Conservation (phyloP, 2,329 filamentous ascomycete genomes). For the Daldinia sp. region DNA sequence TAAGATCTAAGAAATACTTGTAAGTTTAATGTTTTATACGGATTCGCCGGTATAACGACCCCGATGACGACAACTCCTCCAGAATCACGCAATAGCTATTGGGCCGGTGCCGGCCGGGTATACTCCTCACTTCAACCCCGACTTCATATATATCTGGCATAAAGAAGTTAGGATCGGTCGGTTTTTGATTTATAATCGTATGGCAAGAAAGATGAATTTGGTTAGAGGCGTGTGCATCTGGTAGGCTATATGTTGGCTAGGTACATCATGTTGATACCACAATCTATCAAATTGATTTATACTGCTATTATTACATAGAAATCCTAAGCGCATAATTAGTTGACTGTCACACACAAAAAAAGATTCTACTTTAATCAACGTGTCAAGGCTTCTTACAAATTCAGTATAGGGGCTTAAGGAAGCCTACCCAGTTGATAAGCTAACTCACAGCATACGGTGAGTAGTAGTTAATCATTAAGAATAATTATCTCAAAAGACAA, state of each 20-base stretch:
- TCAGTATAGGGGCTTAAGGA: background rate
- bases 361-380: background rate
- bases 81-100: conserved; percentile 43
- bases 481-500: no score
- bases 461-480: no score
- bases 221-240: conserved; percentile 5
- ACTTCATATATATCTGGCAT: conserved; percentile 13
- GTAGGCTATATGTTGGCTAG: conserved; percentile 23
- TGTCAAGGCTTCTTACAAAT: background rate
- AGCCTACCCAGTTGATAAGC: background rate
- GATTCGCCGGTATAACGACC: conserved; percentile 18
- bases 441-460: background rate
- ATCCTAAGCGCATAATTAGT: background rate
- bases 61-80: conserved; percentile 39
- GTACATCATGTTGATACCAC: background rate
- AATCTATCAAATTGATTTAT: background rate
- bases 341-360: background rate
- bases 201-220: conserved; percentile 9
- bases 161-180: background rate
- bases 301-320: background rate
- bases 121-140: conserved; percentile 30
- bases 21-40: conserved; percentile 27
- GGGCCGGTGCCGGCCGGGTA: conserved; percentile 41
- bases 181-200: conserved; percentile 39
- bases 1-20: background rate